phyloP scores from a whole-genome alignment of 768 basidiomycete genomes.

The Cantharellus cinnabarinus region DNA sequence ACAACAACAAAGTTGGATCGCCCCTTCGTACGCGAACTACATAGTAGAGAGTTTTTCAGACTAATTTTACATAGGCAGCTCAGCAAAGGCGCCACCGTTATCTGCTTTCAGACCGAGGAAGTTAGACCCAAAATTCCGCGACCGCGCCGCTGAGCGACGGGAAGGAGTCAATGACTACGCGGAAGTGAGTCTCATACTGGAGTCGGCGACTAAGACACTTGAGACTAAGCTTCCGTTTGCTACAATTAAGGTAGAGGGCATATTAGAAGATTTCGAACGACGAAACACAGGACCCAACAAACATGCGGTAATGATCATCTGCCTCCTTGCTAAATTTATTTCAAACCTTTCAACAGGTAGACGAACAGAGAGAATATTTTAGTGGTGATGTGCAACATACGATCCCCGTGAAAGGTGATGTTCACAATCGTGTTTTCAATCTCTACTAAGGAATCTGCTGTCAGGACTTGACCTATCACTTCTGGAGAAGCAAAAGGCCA shows the following conservation, averaged over 20 bases:
- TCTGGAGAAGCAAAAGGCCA: slow-evolving; percentile 65
- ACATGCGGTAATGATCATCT: slow-evolving; percentile 5
- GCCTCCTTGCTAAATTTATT: slow-evolving; percentile 15
- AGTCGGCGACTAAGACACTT: background rate
- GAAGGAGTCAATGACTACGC: slow-evolving; percentile 57
- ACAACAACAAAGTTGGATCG: too few relatives aligned
- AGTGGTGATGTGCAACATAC: slow-evolving; percentile 76
- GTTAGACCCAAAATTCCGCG: slow-evolving; percentile 42
- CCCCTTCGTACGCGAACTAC: too few relatives aligned
- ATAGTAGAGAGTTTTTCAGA: too few relatives aligned
- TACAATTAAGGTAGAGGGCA: slow-evolving; percentile 41
- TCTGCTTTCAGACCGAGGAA: slow-evolving; percentile 58
- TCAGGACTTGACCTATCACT: slow-evolving; percentile 66
- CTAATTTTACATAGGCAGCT: too few relatives aligned
- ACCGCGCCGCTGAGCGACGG: slow-evolving; percentile 57
- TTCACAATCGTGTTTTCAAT: too few relatives aligned
- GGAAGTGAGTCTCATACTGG: slow-evolving; percentile 23
- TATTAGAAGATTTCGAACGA: slow-evolving; percentile 66
- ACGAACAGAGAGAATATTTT: slow-evolving; percentile 49
- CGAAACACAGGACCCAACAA: slow-evolving; percentile 13
- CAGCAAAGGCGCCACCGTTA: too few relatives aligned
- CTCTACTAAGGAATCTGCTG: background rate
- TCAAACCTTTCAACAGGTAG: slow-evolving; percentile 27
- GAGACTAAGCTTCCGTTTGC: too few relatives aligned
- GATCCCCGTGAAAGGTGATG: slow-evolving; percentile 47